Base-by-base conservation (phyloP, 2,329 filamentous ascomycete species). In the Aspergillus ochraceoroseus region DNA sequence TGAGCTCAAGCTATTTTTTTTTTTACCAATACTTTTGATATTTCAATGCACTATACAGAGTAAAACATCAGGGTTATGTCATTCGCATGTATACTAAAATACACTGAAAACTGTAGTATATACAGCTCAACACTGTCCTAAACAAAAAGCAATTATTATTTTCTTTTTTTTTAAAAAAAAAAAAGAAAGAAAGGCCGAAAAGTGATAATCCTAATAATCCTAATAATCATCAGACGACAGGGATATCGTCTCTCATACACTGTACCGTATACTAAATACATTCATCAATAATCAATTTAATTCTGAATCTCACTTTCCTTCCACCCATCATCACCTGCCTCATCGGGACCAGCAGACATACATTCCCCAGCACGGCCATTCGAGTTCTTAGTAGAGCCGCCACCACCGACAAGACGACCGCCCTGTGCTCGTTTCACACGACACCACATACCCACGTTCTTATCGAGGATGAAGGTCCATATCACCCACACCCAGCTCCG, bases 391-490 rank as follows among this genome's bases (percentile, higher is more conserved):
- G 20, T 22, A 22, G 5, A 49, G 7, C 48, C 41, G 9, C 66
- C 66, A 33, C 58, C 64, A 37, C 67, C 77, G 34, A 83, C 78
- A 48, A 76, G 72, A 43, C 78, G 66, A 5, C 80, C 79, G 15
- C 89, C 88, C 55, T 90, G 78, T 62, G 85, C 85, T 53, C 92
- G 75, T 80, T 98, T 98, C 25, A 98, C 89, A 41, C 92, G 79
- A 67, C 88, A 95, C 70, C 80, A 90, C 62, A 95, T 77, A 17
- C 90, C 89, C 31, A 96, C 87, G 54, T 85, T 81, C 57, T 85
- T 81, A 63, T 98, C 92, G 69, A 82, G 79, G 52, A 98, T 85
- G 68, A 98, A 98, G 44, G 90, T 87, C 87, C 87, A 96, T 53
- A 96, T 85, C 36, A 94, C 90, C 62, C 85, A 83, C 7, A 82